Evolutionary conservation across 1,284 basidiomycete species (phyloP).

Genomic region (Chalciporus piperatoides): DNA sequence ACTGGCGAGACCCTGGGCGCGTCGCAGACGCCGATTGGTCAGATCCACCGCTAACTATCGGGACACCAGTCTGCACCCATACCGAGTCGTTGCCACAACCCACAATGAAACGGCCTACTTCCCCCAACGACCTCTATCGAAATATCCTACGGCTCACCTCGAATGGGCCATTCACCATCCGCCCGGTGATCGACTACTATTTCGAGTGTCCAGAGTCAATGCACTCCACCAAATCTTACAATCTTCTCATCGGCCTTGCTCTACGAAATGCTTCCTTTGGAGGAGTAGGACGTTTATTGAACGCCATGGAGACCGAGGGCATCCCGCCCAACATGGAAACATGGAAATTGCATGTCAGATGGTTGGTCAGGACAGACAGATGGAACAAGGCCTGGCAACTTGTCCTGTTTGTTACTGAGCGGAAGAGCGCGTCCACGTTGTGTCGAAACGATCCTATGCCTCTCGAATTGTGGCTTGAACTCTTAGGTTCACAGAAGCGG

Average conservation of each 20-base stretch:
- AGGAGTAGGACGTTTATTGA: constrained; percentile 39
- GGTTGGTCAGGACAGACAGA: constrained; percentile 43
- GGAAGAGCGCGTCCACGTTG: constrained; percentile 1
- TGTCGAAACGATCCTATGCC: constrained; percentile 28
- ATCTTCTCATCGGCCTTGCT: constrained; percentile 47
- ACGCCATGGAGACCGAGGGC: constrained; percentile 38
- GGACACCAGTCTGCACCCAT: constrained; percentile 4
- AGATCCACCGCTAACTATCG: constrained; percentile 8
- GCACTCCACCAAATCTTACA: constrained; percentile 51
- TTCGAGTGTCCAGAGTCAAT: constrained; percentile 36
- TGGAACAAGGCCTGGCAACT: constrained; percentile 51
- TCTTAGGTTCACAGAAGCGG: constrained; percentile 41
- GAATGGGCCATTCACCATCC: constrained; percentile 29
- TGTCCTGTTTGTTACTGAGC: constrained; percentile 21
- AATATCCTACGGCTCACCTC: constrained; percentile 44
- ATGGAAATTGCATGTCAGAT: constrained; percentile 46
- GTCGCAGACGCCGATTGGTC: neutral
- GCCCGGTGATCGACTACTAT: constrained; percentile 49
- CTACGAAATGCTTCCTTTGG: constrained; percentile 44
- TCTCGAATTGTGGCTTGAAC: constrained; percentile 51
- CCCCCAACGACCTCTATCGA: constrained; percentile 37
- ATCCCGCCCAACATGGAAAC: constrained; percentile 43
- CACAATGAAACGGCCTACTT: constrained; percentile 18
- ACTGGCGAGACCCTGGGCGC: constrained; percentile 16
- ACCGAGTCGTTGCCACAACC: constrained; percentile 2